Evolutionary conservation across 805 yeast species (phyloP), one percentile per base, ranked within the genome.

Genomic region (Yamadazyma takamatsuzukensis): DNA sequence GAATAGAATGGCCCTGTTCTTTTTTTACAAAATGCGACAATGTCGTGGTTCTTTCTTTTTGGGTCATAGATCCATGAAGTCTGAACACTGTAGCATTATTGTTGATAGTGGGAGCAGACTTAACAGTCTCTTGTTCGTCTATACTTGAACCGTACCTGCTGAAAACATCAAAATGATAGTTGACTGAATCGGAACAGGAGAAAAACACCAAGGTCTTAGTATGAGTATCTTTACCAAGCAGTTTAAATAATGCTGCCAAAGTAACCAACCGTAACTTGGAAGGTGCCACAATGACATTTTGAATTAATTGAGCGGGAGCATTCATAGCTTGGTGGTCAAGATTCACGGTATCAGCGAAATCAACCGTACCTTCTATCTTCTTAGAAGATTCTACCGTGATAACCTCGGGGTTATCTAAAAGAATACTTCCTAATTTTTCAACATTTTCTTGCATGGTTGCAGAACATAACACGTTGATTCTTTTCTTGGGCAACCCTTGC

Each of bases 151-250:
- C 85, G 27, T 68, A 72, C 36, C 81, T 68, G 2, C 84, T 72
- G 45, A 94, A 78, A 0, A 78, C 82, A 28, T 76, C 73, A 56
- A 78, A 87, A 59, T 93, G 96, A 64, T 84, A 93, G 46, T 93
- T 89, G 15, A 94, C 97, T n/a, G 96, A 83, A 53, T 90, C 97
- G 0, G 97, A 79, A 62, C 98, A 90, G 10, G 96, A 83, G 43
- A 89, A 73, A 56, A 93, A 93, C 0, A 93, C 87, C 54, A 93
- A 80, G 1, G 87, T 78, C 41, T 84, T 73, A 1, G 73, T 60
- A 10, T 37, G 32, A 6, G 37, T 33, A 6, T 29, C 23, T 21
- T 30, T 5, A 41, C 27, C 34, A 4, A 80, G 59, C 12, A 68
- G 62, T 49, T 73, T 76, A 39, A 93, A 64, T 4, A 71, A 53